Evolutionary conservation across 805 yeast species (phyloP).

Genomic region (Cyberlindnera xishuangbannaensis): DNA sequence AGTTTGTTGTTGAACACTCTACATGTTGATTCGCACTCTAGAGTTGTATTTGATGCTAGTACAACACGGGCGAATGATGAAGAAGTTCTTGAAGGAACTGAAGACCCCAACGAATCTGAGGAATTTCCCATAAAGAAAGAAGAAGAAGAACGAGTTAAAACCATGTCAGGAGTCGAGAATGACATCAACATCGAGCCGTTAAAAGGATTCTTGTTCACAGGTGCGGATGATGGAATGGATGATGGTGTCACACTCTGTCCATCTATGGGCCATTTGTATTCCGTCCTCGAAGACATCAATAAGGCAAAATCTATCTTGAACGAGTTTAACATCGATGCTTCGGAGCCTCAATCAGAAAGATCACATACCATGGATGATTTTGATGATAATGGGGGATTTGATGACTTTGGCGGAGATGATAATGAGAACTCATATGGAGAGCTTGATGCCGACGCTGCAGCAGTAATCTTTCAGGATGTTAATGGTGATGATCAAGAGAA

Average conservation of each 20-base stretch:
- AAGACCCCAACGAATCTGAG: constrained; percentile 2
- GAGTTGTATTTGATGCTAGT: constrained; percentile 64
- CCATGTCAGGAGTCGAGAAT: constrained; percentile 14
- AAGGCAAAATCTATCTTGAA: constrained; percentile 23
- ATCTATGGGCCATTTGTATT: constrained; percentile 44
- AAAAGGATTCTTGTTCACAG: constrained; percentile 24
- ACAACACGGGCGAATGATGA: constrained; percentile 15
- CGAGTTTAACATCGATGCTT: constrained; percentile 6
- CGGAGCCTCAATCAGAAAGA: background rate
- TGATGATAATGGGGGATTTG: constrained; percentile 63
- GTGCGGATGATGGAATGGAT: constrained; percentile 19
- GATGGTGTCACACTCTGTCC: constrained; percentile 53
- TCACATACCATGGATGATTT: constrained; percentile 41
- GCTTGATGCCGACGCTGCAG: constrained; percentile 11
- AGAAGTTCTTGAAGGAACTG: constrained; percentile 4
- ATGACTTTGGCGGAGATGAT: constrained; percentile 19
- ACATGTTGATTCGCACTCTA: constrained; percentile 43
- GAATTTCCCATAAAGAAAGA: constrained; percentile 5
- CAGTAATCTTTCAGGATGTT: constrained; percentile 20
- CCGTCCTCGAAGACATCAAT: constrained; percentile 40
- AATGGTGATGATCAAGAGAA: constrained; percentile 15
- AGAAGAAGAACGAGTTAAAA: constrained; percentile 25
- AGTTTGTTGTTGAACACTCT: constrained; percentile 60
- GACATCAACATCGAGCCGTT: constrained; percentile 25
- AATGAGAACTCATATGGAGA: constrained; percentile 18